Conservation (phyloP, 1,139 yeast genomes). For the Candida sanyaensis region DNA sequence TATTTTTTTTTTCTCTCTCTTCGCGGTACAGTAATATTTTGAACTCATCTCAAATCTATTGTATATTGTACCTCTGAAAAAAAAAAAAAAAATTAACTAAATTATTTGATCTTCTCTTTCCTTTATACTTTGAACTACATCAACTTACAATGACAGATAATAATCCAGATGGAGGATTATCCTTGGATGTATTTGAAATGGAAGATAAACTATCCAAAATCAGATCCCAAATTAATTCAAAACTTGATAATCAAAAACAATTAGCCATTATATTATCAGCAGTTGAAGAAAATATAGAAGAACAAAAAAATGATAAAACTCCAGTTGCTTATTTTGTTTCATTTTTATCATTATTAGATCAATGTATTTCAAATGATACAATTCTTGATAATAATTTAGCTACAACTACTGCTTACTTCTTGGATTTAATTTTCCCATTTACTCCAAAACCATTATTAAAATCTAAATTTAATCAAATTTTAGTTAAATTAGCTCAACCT, state of each 20-base stretch:
- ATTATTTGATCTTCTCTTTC: not conserved
- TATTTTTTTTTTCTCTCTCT: no score
- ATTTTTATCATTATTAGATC: constrained; percentile 77
- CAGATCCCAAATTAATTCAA: constrained; percentile 69
- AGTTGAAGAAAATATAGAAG: constrained; percentile 83
- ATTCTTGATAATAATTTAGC: constrained; percentile 66
- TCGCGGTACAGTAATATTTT: no score
- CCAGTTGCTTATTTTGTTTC: constrained; percentile 84
- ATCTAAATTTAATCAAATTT: constrained; percentile 73
- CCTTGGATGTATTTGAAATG: constrained; percentile 48
- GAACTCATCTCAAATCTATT: constrained; percentile 8
- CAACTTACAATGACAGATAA: constrained; percentile 24
- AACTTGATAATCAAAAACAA: constrained; percentile 82
- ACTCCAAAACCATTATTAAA: constrained; percentile 69
- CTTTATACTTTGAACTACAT: not conserved
- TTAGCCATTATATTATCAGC: constrained; percentile 74
- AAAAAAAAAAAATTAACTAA: not conserved
- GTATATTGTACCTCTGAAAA: not conserved
- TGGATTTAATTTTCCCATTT: constrained; percentile 78
- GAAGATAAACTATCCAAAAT: constrained; percentile 71
- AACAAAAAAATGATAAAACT: constrained; percentile 60
- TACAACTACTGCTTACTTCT: constrained; percentile 74
- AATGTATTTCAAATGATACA: constrained; percentile 58
- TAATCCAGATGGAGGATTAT: constrained; percentile 47
- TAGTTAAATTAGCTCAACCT: constrained; percentile 80